These are phyloP conservation scores for Phalaenopsis hybrid DNA, from an alignment of 116 monocot genomes.

Conservation along the genomic window DNA sequence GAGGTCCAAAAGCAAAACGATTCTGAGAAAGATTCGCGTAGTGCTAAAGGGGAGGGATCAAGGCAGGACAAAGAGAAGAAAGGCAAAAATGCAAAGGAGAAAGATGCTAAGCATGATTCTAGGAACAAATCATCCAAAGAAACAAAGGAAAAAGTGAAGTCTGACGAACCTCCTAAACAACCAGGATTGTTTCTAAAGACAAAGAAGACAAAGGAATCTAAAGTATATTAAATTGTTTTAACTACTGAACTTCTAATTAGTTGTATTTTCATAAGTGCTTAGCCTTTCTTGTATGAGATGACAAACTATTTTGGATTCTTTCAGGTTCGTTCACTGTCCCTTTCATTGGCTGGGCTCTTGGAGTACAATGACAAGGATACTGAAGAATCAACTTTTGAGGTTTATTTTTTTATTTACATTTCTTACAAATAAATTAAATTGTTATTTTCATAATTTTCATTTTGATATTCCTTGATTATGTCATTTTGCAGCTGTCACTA, in stretches of 20 bases:
- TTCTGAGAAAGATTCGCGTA: conserved; percentile 28
- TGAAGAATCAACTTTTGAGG: conserved; percentile 97
- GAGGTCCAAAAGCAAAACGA: conserved; percentile 21
- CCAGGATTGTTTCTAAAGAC: conserved; percentile 72
- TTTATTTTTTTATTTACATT: conserved; percentile 13
- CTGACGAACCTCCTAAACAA: conserved; percentile 57
- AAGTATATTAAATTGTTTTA: conserved; percentile 37
- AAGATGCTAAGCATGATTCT: conserved; percentile 29
- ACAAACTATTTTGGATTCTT: conserved; percentile 4
- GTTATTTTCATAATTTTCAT: neutral
- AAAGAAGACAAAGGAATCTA: conserved; percentile 50
- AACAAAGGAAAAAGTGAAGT: conserved; percentile 37
- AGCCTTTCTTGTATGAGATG: neutral
- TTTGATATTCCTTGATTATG: neutral
- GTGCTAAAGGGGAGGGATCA: conserved; percentile 22
- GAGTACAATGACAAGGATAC: conserved; percentile 93
- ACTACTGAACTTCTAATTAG: neutral
- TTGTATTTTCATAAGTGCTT: neutral
- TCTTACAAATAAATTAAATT: neutral
- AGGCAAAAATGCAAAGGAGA: conserved; percentile 24
- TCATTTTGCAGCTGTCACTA: conserved; percentile 67
- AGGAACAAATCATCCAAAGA: conserved; percentile 43
- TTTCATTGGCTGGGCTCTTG: conserved; percentile 87
- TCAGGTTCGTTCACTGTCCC: conserved; percentile 70
- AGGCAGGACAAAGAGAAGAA: conserved; percentile 47